phyloP scores from a whole-genome alignment of 139 green algal species.

The Tetradesmus obliquus region DNA sequence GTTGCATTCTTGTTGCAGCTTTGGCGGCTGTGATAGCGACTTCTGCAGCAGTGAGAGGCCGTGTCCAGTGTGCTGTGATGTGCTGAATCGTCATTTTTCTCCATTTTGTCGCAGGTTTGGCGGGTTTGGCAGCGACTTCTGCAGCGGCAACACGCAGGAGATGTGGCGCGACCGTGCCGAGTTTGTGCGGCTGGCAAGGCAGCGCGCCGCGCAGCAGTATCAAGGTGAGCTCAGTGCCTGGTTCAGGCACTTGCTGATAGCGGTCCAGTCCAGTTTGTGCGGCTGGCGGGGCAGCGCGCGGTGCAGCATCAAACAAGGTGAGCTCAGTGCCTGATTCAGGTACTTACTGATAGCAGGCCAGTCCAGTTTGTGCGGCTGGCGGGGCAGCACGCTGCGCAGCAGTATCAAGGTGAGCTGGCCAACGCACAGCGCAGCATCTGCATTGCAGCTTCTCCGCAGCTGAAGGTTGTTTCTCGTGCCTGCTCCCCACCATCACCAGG shows the following conservation, averaged over 20 bases:
- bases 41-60: constrained; percentile 75
- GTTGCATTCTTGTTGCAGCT: constrained; percentile 29
- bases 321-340: constrained; percentile 5
- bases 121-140: constrained; percentile 92
- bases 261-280: too few species aligned
- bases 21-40: constrained; percentile 92
- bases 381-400: constrained; percentile 47
- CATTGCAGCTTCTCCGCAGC: background rate
- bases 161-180: constrained; percentile 86
- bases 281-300: constrained; percentile 71
- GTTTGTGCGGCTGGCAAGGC: constrained; percentile 83
- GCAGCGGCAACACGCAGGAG: constrained; percentile 78
- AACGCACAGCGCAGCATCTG: background rate
- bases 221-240: constrained; percentile 59
- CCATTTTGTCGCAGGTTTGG: constrained; percentile 71
- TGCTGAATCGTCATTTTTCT: background rate
- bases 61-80: background rate
- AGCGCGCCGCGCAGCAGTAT: constrained; percentile 44
- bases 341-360: background rate
- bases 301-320: constrained; percentile 48
- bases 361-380: constrained; percentile 91
- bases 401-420: constrained; percentile 52
- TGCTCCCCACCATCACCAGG: too few species aligned
- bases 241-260: too few species aligned
- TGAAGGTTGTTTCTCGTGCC: background rate